Conservation (phyloP, 2,329 filamentous ascomycete genomes). For the Cladosporium austrohemisphaericum region DNA sequence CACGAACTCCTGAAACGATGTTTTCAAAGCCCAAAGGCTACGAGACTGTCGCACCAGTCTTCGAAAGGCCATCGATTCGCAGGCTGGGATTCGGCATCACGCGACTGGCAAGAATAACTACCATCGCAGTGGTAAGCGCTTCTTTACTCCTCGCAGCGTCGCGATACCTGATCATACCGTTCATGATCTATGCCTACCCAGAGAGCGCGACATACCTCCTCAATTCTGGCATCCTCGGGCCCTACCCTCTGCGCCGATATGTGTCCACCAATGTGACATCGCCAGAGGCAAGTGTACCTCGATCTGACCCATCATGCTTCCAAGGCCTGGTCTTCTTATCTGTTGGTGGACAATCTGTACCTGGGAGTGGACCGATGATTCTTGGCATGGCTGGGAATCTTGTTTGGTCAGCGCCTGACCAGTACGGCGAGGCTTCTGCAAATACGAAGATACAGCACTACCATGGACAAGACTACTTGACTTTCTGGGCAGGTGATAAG, state of each 20-base stretch:
- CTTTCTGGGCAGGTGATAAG: slow-evolving; percentile 35
- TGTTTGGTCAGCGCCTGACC: slow-evolving; percentile 24
- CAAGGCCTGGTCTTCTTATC: slow-evolving; percentile 17
- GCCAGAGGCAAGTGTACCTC: not conserved
- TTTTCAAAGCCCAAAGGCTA: no score
- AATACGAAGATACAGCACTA: slow-evolving; percentile 31
- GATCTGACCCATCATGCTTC: not conserved
- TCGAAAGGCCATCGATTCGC: no score
- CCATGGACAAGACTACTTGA: slow-evolving; percentile 30
- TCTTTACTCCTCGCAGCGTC: not conserved
- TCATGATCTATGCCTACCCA: not conserved
- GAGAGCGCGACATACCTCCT: not conserved
- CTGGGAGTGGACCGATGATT: slow-evolving; percentile 25
- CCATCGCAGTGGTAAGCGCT: no score
- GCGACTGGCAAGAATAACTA: no score
- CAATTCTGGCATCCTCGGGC: not conserved
- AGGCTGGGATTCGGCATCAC: no score
- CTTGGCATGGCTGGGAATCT: slow-evolving; percentile 23
- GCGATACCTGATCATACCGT: not conserved
- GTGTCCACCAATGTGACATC: not conserved
- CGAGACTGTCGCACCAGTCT: no score
- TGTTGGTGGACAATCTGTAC: slow-evolving; percentile 18
- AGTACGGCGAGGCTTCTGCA: slow-evolving; percentile 24
- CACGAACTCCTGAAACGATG: no score
- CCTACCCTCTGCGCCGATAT: not conserved